These are phyloP conservation scores for Baudoinia panamericana DNA, from an alignment of 495 filamentous ascomycete genomes.

Conservation along the genomic window DNA sequence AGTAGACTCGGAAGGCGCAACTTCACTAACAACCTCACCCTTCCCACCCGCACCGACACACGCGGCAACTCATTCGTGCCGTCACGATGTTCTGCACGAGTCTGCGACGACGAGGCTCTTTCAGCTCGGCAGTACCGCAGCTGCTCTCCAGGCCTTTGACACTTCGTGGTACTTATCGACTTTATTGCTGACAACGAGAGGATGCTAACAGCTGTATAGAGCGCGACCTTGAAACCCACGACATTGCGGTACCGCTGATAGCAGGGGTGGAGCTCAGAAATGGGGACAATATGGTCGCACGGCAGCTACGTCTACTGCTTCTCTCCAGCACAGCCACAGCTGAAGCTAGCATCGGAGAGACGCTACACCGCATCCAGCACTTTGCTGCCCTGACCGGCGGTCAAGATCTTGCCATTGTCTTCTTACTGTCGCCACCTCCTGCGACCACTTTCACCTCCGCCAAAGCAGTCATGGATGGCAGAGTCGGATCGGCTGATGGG, in stretches of 20 bases:
- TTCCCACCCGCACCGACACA: too few species aligned
- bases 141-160: constrained; percentile 31
- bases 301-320: constrained; percentile 38
- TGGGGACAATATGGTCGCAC: constrained; percentile 8
- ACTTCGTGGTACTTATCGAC: constrained; percentile 38
- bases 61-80: too few species aligned
- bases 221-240: constrained; percentile 37
- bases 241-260: constrained; percentile 37
- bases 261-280: background rate
- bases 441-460: constrained; percentile 4
- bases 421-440: constrained; percentile 32
- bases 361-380: constrained; percentile 34
- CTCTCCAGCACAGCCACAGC: constrained; percentile 38
- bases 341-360: constrained; percentile 20
- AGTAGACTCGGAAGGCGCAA: too few species aligned
- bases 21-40: too few species aligned
- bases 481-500: constrained; percentile 27
- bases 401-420: constrained; percentile 37
- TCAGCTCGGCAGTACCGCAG: constrained; percentile 34
- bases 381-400: constrained; percentile 35
- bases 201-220: constrained; percentile 31
- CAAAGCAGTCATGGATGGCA: constrained; percentile 21
- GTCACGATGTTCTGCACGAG: constrained; percentile 40
- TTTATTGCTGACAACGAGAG: background rate
- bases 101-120: constrained; percentile 40